A percentile compares a stretch with the other conserved stretches of the same genome.
These are phyloP conservation scores for Colletotrichum sp. DNA, from an alignment of 2,329 filamentous ascomycete genomes.

Conservation along the genomic window DNA sequence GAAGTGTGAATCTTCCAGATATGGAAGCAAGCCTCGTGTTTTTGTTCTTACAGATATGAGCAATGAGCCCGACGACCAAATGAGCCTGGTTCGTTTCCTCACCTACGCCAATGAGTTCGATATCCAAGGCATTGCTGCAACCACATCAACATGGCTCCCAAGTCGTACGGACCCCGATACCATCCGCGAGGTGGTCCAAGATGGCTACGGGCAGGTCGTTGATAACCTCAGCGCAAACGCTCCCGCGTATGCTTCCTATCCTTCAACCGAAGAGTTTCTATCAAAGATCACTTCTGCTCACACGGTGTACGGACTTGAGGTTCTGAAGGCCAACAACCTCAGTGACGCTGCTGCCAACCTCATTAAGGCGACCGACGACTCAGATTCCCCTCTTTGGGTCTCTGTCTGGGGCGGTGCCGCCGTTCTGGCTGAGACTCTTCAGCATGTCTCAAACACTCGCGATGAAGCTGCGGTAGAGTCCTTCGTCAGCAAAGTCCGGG, in stretches of 20 bases:
- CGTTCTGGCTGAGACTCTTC: conserved; percentile 51
- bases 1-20: neutral
- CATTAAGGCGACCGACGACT: conserved; percentile 24
- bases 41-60: conserved; percentile 47
- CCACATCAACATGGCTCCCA: conserved; percentile 49
- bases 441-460: conserved; percentile 37
- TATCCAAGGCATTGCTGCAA: conserved; percentile 46
- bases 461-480: conserved; percentile 30
- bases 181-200: conserved; percentile 42
- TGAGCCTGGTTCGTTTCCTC: conserved; percentile 46
- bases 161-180: conserved; percentile 40
- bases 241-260: conserved; percentile 45
- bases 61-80: conserved; percentile 48
- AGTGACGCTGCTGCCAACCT: conserved; percentile 46
- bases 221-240: conserved; percentile 52
- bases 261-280: conserved; percentile 35
- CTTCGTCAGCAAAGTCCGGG: conserved; percentile 45
- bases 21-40: conserved; percentile 32
- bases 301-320: conserved; percentile 34
- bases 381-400: conserved; percentile 50
- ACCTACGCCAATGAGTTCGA: conserved; percentile 49
- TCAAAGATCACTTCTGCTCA: conserved; percentile 36
- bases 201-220: conserved; percentile 45
- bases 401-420: conserved; percentile 58
- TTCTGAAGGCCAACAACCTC: conserved; percentile 28